Conservation (phyloP, 805 yeast genomes). For the Saturnispora diversa region DNA sequence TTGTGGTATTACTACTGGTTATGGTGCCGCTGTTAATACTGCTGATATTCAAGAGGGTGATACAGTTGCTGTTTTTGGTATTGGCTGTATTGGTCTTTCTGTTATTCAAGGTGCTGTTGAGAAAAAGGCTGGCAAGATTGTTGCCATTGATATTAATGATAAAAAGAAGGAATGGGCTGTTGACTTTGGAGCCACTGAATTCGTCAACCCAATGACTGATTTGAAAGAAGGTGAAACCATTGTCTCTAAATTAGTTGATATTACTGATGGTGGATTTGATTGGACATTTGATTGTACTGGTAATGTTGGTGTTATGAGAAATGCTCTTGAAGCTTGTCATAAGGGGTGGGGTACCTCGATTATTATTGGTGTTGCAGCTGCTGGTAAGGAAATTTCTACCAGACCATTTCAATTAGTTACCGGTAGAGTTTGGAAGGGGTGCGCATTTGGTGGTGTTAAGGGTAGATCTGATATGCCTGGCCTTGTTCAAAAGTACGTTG, state of each 20-base stretch:
- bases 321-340: constrained; percentile 94
- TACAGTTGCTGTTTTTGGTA: constrained; percentile 93
- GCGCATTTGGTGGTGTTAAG: constrained; percentile 99
- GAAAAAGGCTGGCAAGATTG: constrained; percentile 72
- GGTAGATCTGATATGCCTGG: constrained; percentile 94
- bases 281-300: constrained; percentile 98
- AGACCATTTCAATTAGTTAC: constrained; percentile 99
- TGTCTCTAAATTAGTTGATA: constrained; percentile 74
- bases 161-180: constrained; percentile 77
- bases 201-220: constrained; percentile 68
- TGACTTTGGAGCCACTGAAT: constrained; percentile 93
- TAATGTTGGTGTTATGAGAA: constrained; percentile 89
- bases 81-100: constrained; percentile 94
- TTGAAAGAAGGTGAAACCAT: constrained; percentile 66
- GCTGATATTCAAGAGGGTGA: constrained; percentile 89
- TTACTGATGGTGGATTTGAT: constrained; percentile 97
- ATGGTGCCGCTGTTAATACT: constrained; percentile 93
- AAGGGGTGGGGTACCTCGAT: constrained; percentile 98
- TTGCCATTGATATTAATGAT: constrained; percentile 82
- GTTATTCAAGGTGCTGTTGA: constrained; percentile 91
- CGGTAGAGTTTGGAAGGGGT: constrained; percentile 98
- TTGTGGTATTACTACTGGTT: constrained; percentile 97
- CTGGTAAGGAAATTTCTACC: constrained; percentile 93
- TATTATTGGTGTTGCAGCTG: constrained; percentile 97
- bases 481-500: constrained; percentile 75